Evolutionary conservation across 2,329 filamentous ascomycete species (phyloP).

Genomic region (Alternaria rosae): DNA sequence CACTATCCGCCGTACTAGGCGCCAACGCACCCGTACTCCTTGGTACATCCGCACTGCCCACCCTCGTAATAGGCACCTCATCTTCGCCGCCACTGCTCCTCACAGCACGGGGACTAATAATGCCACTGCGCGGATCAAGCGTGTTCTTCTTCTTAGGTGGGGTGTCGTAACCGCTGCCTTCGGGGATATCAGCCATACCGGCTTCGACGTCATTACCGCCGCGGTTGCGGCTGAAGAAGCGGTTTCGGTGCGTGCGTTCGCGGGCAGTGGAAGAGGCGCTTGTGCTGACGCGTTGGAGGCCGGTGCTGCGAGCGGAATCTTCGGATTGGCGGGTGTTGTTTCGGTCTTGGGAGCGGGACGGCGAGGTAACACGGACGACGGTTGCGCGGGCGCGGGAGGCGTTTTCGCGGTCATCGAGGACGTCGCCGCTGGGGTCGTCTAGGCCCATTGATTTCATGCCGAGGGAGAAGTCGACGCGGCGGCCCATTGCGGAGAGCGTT

Average conservation of each 20-base stretch:
- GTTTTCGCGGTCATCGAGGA: constrained; percentile 64
- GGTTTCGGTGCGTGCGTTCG: constrained; percentile 61
- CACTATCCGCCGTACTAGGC: constrained; percentile 26
- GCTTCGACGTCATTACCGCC: constrained; percentile 51
- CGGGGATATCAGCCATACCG: constrained; percentile 58
- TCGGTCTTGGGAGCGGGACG: constrained; percentile 40
- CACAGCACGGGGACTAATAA: constrained; percentile 42
- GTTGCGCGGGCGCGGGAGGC: constrained; percentile 45
- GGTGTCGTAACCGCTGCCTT: constrained; percentile 30
- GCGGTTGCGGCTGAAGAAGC: constrained; percentile 65
- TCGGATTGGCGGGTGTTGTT: constrained; percentile 42
- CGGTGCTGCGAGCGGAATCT: constrained; percentile 36
- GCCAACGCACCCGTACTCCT: constrained; percentile 35
- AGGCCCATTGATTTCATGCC: constrained; percentile 68
- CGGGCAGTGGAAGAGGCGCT: constrained; percentile 41
- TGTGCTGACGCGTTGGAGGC: constrained; percentile 45
- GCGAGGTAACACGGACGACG: constrained; percentile 52
- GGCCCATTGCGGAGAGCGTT: constrained; percentile 64
- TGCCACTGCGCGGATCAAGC: constrained; percentile 46
- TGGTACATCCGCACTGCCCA: constrained; percentile 3
- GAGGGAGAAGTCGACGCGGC: constrained; percentile 74
- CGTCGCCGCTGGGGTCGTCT: constrained; percentile 68
- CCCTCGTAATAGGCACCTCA: constrained; percentile 5
- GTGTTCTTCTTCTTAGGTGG: constrained; percentile 35
- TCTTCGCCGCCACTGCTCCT: constrained; percentile 31